Conservation (phyloP, 1,139 yeast genomes). For the Yamadazyma atlantica region DNA sequence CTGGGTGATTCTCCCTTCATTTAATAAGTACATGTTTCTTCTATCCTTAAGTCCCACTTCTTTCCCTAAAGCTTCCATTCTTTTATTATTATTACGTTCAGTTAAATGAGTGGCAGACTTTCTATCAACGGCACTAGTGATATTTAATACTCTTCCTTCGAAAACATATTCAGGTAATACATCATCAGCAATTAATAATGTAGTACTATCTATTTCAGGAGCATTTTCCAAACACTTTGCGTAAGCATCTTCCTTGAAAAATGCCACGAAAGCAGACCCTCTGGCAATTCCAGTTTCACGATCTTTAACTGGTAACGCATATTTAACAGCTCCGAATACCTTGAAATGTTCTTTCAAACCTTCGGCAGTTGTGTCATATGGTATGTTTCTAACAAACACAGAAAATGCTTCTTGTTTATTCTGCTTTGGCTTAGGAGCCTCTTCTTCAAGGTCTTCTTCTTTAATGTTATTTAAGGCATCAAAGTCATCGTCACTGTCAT, state of each 20-base stretch:
- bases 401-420: conserved; percentile 71
- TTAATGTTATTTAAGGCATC: conserved; percentile 34
- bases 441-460: conserved; percentile 23
- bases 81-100: conserved; percentile 68
- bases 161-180: conserved; percentile 85
- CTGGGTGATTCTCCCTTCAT: conserved; percentile 89
- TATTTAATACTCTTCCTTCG: conserved; percentile 86
- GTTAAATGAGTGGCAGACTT: conserved; percentile 78
- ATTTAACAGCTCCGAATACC: conserved; percentile 83
- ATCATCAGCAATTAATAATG: conserved; percentile 87
- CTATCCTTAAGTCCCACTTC: conserved; percentile 78
- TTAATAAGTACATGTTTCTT: conserved; percentile 79
- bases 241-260: conserved; percentile 60
- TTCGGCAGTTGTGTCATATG: conserved; percentile 90
- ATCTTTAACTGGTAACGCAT: conserved; percentile 92
- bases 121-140: conserved; percentile 84
- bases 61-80: conserved; percentile 78
- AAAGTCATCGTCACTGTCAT: conserved; percentile 30
- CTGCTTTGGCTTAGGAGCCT: conserved; percentile 34
- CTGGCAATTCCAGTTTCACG: conserved; percentile 80
- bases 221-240: conserved; percentile 72
- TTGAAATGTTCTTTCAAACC: conserved; percentile 73
- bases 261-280: conserved; percentile 96
- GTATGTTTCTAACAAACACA: conserved; percentile 86
- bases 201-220: conserved; percentile 73